Evolutionary conservation across 495 filamentous ascomycete species (phyloP).

Genomic region (Thermochaetoides thermophila): DNA sequence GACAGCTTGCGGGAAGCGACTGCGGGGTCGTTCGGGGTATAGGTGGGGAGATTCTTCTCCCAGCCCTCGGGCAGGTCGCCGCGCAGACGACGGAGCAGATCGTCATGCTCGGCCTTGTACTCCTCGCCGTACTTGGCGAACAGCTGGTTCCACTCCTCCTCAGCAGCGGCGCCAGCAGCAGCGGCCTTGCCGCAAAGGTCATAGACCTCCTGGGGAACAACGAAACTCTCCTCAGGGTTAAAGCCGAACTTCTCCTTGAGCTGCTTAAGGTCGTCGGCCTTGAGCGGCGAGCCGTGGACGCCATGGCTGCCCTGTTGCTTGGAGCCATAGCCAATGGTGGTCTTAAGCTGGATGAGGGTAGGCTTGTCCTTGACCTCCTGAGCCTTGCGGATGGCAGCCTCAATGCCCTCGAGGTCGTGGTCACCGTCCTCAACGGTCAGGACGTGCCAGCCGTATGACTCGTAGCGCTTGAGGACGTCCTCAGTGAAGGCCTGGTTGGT

Average conservation of each 20-base stretch:
- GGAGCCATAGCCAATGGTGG: conserved; percentile 96
- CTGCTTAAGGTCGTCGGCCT: conserved; percentile 79
- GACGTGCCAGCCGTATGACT: conserved; percentile 95
- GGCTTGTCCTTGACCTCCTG: conserved; percentile 91
- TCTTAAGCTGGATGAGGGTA: conserved; percentile 89
- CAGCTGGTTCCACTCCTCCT: conserved; percentile 91
- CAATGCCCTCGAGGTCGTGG: conserved; percentile 74
- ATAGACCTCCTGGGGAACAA: conserved; percentile 88
- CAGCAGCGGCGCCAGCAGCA: conserved; percentile 70
- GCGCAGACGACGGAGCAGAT: conserved; percentile 67
- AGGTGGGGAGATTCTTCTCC: conserved; percentile 86
- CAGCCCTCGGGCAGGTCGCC: conserved; percentile 89
- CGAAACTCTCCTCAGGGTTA: conserved; percentile 85
- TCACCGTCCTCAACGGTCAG: conserved; percentile 81
- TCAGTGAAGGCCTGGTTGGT: conserved; percentile 95
- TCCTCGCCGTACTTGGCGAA: conserved; percentile 70
- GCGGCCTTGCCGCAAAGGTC: conserved; percentile 74
- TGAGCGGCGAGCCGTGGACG: conserved; percentile 91
- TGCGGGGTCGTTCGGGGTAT: conserved; percentile 76
- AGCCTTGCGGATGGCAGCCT: conserved; percentile 71
- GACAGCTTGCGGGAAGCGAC: conserved; percentile 90
- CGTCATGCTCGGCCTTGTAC: conserved; percentile 60
- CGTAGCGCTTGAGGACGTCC: conserved; percentile 89
- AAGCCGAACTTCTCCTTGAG: conserved; percentile 93
- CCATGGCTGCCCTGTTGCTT: conserved; percentile 82